phyloP scores from a whole-genome alignment of 2,329 filamentous ascomycete genomes.

The Gnomoniopsis smithogilvyi region DNA sequence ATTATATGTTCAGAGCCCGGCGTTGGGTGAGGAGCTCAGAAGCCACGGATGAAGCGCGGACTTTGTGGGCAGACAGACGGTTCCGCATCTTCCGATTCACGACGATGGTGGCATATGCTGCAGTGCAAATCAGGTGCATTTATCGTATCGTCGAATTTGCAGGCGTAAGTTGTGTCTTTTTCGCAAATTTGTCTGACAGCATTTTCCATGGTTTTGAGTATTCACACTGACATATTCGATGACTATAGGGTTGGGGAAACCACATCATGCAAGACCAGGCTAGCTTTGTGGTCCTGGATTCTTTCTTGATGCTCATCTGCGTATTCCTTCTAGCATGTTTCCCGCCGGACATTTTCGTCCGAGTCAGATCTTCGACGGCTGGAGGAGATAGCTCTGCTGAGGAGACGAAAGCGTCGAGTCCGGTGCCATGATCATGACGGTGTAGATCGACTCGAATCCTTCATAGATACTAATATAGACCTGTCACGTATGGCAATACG shows the following conservation, averaged over 20 bases:
- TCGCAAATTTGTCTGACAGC: neutral
- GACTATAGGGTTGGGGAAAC: constrained; percentile 64
- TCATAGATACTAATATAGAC: no score
- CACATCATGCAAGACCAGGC: constrained; percentile 60
- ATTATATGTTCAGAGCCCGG: constrained; percentile 43
- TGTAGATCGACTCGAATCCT: neutral
- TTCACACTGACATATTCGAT: constrained; percentile 27
- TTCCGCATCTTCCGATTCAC: constrained; percentile 43
- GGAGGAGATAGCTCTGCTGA: neutral
- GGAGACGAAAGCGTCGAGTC: neutral
- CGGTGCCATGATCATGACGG: no score
- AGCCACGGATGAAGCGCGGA: constrained; percentile 27
- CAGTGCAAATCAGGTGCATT: constrained; percentile 49
- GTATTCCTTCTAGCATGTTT: constrained; percentile 48
- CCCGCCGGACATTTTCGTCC: constrained; percentile 54
- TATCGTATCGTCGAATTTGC: constrained; percentile 34
- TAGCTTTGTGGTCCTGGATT: constrained; percentile 57
- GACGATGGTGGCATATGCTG: constrained; percentile 41
- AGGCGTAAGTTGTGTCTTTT: constrained; percentile 32
- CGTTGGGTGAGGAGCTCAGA: constrained; percentile 33
- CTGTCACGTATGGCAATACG: no score
- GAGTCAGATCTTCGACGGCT: constrained; percentile 41
- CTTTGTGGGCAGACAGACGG: constrained; percentile 39
- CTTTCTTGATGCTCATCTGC: constrained; percentile 49
- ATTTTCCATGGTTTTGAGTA: neutral